Conservation (phyloP, 306 rosid genomes). For the Alnus rubra region DNA sequence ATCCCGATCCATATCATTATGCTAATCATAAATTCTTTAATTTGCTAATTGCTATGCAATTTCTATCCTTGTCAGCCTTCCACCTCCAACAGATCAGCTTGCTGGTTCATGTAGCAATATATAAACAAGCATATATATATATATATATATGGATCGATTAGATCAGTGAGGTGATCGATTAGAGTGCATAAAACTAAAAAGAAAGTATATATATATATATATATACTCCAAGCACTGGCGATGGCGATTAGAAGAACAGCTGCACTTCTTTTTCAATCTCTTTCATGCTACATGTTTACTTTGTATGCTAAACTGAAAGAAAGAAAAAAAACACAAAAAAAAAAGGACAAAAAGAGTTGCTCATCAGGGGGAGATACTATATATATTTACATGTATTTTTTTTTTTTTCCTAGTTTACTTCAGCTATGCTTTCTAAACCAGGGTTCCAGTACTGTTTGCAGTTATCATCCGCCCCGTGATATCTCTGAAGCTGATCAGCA, state of each 20-base stretch:
- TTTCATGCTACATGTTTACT: constrained; percentile 17
- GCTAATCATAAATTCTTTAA: not conserved
- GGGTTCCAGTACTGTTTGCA: constrained; percentile 61
- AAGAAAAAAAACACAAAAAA: not conserved
- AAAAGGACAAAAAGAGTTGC: not conserved
- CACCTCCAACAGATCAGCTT: not conserved
- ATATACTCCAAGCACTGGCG: not conserved
- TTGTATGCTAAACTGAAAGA: constrained; percentile 10
- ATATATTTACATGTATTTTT: not conserved
- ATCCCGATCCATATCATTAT: not conserved
- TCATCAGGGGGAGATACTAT: too few relatives aligned
- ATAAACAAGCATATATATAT: too few relatives aligned
- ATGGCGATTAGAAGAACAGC: not conserved
- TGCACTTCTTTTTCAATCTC: not conserved
- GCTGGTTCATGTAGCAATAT: too few relatives aligned
- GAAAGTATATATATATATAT: not conserved
- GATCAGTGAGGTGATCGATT: too few relatives aligned
- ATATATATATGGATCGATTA: too few relatives aligned
- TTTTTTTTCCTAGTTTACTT: constrained; percentile 50
- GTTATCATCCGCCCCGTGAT: constrained; percentile 27
- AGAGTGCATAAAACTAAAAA: too few relatives aligned
- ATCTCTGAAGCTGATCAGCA: constrained; percentile 29
- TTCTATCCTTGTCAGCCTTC: not conserved
- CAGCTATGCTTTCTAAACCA: constrained; percentile 72
- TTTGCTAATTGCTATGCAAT: not conserved